Conservation (phyloP, 2,329 filamentous ascomycete genomes). For the Meredithiella fracta region DNA sequence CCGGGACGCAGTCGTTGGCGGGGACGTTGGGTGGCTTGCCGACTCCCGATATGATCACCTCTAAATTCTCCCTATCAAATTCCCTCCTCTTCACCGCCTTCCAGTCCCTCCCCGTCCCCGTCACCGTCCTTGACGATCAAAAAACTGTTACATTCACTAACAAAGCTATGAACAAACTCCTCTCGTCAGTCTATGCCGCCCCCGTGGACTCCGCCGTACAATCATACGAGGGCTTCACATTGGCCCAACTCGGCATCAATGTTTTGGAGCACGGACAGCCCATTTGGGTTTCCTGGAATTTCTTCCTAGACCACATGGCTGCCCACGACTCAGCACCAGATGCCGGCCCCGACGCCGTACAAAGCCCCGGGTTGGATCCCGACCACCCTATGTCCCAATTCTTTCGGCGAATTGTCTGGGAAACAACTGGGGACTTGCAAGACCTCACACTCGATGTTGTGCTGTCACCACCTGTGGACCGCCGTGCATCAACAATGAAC, state of each 20-base stretch:
- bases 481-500: neutral
- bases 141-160: slow-evolving; percentile 62
- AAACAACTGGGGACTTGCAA: slow-evolving; percentile 1
- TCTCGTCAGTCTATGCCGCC: slow-evolving; percentile 21
- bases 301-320: slow-evolving; percentile 37
- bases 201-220: neutral
- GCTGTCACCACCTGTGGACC: slow-evolving; percentile 3
- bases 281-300: slow-evolving; percentile 42
- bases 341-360: neutral
- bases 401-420: slow-evolving; percentile 2
- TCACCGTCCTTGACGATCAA: slow-evolving; percentile 48
- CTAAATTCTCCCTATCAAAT: neutral
- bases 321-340: slow-evolving; percentile 17
- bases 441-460: slow-evolving; percentile 12
- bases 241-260: slow-evolving; percentile 57
- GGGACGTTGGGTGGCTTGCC: neutral
- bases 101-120: slow-evolving; percentile 57
- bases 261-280: slow-evolving; percentile 51
- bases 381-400: neutral
- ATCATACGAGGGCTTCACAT: slow-evolving; percentile 18
- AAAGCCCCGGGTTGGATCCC: neutral
- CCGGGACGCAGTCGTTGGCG: neutral
- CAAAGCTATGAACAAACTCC: slow-evolving; percentile 54
- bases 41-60: neutral
- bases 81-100: slow-evolving; percentile 46